A percentile compares a stretch with the other conserved stretches of the same genome.
Conservation (phyloP, 768 basidiomycete species). For the Suillus luteus region DNA sequence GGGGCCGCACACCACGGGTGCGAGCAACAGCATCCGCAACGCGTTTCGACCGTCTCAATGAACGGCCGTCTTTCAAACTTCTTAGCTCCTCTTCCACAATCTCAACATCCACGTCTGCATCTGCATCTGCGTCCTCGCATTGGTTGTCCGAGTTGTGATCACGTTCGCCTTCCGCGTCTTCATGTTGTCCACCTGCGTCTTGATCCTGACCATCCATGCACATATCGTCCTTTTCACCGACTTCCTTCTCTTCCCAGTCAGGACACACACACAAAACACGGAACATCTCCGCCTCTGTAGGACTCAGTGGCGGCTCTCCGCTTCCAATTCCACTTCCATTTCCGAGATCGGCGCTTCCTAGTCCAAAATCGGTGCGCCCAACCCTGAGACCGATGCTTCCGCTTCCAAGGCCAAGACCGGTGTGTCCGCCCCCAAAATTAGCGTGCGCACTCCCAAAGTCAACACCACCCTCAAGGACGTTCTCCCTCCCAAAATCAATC, state of each 20-base stretch:
- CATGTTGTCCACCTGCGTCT: constrained; percentile 14
- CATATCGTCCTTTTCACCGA: constrained; percentile 17
- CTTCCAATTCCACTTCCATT: constrained; percentile 15
- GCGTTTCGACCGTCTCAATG: constrained; percentile 56
- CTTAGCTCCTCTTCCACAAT: constrained; percentile 11
- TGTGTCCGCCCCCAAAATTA: background rate
- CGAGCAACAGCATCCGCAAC: constrained; percentile 63
- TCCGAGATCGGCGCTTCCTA: constrained; percentile 1
- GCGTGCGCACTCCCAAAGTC: background rate
- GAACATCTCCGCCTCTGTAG: constrained; percentile 73
- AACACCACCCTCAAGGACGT: background rate
- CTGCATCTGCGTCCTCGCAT: constrained; percentile 13
- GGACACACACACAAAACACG: constrained; percentile 59
- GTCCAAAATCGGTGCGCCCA: background rate
- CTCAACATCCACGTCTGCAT: constrained; percentile 5
- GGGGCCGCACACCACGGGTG: constrained; percentile 41
- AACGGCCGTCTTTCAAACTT: constrained; percentile 9
- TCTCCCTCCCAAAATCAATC: background rate
- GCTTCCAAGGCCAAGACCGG: background rate
- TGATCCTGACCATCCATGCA: background rate
- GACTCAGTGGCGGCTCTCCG: constrained; percentile 55
- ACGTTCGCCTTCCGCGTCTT: constrained; percentile 4
- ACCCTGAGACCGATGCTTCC: background rate
- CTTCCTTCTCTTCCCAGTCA: constrained; percentile 50
- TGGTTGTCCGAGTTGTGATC: background rate